Conservation (phyloP, 768 basidiomycete genomes). For the Fomitopsis serialis region DNA sequence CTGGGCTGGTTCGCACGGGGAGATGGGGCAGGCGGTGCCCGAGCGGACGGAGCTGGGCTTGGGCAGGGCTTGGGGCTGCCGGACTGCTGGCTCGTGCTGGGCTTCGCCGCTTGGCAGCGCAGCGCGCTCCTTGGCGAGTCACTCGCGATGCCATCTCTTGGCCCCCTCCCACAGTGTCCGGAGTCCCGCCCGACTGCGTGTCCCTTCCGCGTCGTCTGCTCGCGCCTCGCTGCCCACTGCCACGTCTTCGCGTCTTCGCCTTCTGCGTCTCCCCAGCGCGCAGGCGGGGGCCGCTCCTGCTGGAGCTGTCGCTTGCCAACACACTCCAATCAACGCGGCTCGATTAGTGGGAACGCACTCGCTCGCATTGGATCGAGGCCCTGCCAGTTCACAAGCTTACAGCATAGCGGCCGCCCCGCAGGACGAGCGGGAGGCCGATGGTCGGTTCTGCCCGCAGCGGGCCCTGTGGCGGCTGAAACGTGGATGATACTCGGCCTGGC, state of each 20-base stretch:
- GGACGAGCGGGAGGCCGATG: background rate
- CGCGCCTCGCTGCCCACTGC: background rate
- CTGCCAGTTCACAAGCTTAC: background rate
- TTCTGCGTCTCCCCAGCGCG: too few relatives aligned
- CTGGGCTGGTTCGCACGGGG: background rate
- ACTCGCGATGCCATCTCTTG: background rate
- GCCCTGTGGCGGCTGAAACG: background rate
- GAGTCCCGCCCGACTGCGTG: background rate
- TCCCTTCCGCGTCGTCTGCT: background rate
- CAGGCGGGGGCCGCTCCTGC: too few relatives aligned
- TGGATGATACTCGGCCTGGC: background rate
- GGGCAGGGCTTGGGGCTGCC: too few relatives aligned
- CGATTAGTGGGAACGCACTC: background rate
- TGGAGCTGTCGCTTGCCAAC: background rate
- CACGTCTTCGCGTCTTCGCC: too few relatives aligned
- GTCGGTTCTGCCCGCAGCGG: background rate
- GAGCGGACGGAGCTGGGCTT: too few relatives aligned
- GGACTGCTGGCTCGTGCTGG: too few relatives aligned
- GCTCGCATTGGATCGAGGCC: background rate
- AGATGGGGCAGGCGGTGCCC: too few relatives aligned
- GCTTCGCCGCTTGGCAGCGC: background rate
- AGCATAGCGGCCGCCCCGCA: background rate
- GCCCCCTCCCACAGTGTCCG: background rate
- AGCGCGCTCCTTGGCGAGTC: background rate
- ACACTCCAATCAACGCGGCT: background rate